Evolutionary conservation across 768 basidiomycete species (phyloP), one percentile per base, ranked within the genome.

Genomic region (Cystobasidium tubakii): DNA sequence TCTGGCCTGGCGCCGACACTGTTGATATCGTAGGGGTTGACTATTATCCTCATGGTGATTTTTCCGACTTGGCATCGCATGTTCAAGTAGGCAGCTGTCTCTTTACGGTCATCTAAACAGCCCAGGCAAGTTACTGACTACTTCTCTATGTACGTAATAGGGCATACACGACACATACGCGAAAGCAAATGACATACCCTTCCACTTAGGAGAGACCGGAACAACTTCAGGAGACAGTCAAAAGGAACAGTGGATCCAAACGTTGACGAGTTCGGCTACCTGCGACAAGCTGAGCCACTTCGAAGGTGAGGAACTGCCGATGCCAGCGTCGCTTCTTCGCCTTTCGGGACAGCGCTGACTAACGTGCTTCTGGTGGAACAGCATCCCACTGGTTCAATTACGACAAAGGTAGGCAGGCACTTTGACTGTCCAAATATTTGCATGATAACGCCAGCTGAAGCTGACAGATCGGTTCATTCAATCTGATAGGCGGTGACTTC

Each of bases 11-110:
- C 17, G 36, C 25, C 33, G 44, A 65, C 34, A 65, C 64, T 27
- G 64, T 65, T 27, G 64, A 65, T 36, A 27, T 65, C 34, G 44
- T 65, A 9, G 64, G 64, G 12, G 44, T 65, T 10, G 64, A 65
- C 34, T 65, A 65, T n/a, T 65, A 65, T 29, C 64, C 64, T 29
- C 57, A 60, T 31, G 57, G 57, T 21, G 57, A 60, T 60, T 60
- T 60, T 3, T 60, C 57, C 12, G 57, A 60, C 21, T 23, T 60
- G 25, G 57, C 57, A 6, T 60, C 57, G 13, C 57, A 60, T 29
- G 57, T 60, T 17, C 57, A 60, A 60, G 57, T 60, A 60, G 29
- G 57, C 21, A 29, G 53, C n/a, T 42, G 17, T 42, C 42, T 7
- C 17, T 7, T 42, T 17, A 7, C 7, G 42, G 9, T 42, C 42